phyloP scores from a whole-genome alignment of 495 filamentous ascomycete species.

The Aspergillus biplanus region DNA sequence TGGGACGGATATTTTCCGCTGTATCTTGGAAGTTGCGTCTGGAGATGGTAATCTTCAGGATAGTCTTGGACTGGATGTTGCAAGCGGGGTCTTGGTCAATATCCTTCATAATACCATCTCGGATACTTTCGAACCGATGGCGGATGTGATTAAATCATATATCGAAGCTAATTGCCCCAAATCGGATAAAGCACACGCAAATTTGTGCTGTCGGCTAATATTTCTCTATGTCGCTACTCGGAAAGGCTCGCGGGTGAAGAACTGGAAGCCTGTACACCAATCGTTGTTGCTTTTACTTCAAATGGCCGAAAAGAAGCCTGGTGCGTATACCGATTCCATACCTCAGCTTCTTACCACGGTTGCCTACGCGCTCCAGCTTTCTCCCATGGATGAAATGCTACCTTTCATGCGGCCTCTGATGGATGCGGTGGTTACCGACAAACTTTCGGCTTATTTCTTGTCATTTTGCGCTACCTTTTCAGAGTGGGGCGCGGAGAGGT shows the following conservation, averaged over 20 bases:
- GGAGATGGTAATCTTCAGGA: conserved; percentile 51
- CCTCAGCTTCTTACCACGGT: conserved; percentile 63
- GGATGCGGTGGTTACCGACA: conserved; percentile 63
- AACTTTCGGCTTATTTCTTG: conserved; percentile 70
- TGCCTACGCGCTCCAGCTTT: conserved; percentile 70
- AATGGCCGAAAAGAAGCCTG: conserved; percentile 40
- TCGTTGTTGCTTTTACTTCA: conserved; percentile 59
- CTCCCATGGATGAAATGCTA: conserved; percentile 81
- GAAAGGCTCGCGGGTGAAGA: conserved; percentile 71
- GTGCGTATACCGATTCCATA: conserved; percentile 46
- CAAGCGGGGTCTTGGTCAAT: conserved; percentile 74
- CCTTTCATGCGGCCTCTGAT: conserved; percentile 65
- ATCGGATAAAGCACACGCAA: conserved; percentile 44
- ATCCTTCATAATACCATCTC: conserved; percentile 79
- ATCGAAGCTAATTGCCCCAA: conserved; percentile 40
- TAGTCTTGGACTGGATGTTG: conserved; percentile 60
- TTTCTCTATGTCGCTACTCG: conserved; percentile 72
- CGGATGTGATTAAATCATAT: conserved; percentile 60
- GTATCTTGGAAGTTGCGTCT: conserved; percentile 57
- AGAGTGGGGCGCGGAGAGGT: conserved; percentile 72
- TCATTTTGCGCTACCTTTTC: conserved; percentile 81
- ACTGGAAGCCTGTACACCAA: conserved; percentile 71
- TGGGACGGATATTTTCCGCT: conserved; percentile 68
- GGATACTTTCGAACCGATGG: conserved; percentile 63
- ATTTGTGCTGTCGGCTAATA: conserved; percentile 62